Base-by-base conservation (phyloP, 768 basidiomycete genomes). In the Melanogaster broomeanus region DNA sequence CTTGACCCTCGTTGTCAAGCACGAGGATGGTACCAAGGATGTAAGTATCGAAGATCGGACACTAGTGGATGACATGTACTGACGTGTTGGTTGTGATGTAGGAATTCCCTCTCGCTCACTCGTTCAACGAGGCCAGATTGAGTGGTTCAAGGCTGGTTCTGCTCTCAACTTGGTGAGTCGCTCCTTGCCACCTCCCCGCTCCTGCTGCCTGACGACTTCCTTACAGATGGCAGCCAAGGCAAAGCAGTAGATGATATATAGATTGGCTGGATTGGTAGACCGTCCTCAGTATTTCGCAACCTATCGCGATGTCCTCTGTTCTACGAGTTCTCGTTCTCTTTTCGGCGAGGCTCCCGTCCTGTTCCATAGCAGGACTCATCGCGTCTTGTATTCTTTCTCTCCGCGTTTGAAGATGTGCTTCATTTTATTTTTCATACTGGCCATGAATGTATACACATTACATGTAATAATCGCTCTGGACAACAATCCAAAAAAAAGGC, bases 71-170 rank as follows among this genome's bases (percentile, higher is more conserved):
- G 22, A n/a, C n/a, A 35, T 44, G 13, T 42, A n/a, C n/a, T 71
- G 50, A 68, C 37, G 11, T 27, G 6, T 48, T 59, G 33, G 6
- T 48, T 59, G 33, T 31, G 30, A n/a, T 55, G 21, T 55, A 85
- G 78, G 80, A 90, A 64, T 78, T 96, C 59, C 42, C 80, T 19
- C 85, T 94, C 53, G 90, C 91, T 22, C 93, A 97, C 73, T 90
- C 92, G 12, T 98, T 97, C 81, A 98, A 98, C 68, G 88, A 93
- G 72, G 93, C 42, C 95, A 97, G 74, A 95, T 97, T 66, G 92
- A 83, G 61, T 97, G 96, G 95, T 98, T 97, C 86, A 95, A 94
- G 81, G 93, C 93, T 63, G 96, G 96, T 37, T 93, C 90, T 59
- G 92, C 93, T 16, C 83, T 96, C 47, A 94, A 95, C 80, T 65